Conservation (phyloP, 495 filamentous ascomycete species). For the Podospora tetraspora region DNA sequence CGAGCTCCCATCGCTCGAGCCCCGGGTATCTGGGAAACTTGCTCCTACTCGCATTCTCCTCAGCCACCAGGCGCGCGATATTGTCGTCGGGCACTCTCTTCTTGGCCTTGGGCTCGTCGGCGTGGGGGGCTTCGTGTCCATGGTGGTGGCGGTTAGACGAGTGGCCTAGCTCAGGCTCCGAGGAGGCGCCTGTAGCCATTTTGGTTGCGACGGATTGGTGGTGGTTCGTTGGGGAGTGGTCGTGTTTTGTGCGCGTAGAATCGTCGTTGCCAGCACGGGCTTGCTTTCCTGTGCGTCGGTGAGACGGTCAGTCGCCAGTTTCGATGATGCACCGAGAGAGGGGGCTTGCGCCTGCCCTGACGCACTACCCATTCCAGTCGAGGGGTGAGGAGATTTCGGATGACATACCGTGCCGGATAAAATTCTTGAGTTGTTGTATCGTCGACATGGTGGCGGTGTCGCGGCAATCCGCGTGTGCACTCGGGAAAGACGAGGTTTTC, state of each 20-base stretch:
- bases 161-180: slow-evolving; percentile 25
- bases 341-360: slow-evolving; percentile 1
- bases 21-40: slow-evolving; percentile 91
- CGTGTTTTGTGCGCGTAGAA: slow-evolving; percentile 41
- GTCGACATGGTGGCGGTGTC: slow-evolving; percentile 57
- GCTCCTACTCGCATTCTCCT: slow-evolving; percentile 77
- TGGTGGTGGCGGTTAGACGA: slow-evolving; percentile 12
- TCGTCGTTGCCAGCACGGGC: slow-evolving; percentile 65
- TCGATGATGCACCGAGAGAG: background rate
- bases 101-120: slow-evolving; percentile 35
- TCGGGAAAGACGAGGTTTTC: background rate
- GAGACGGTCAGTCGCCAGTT: slow-evolving; percentile 27
- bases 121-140: slow-evolving; percentile 45
- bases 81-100: slow-evolving; percentile 58
- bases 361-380: background rate
- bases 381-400: background rate
- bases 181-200: slow-evolving; percentile 17
- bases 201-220: slow-evolving; percentile 32
- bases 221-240: slow-evolving; percentile 53
- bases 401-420: slow-evolving; percentile 81
- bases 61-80: slow-evolving; percentile 78
- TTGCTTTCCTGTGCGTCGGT: slow-evolving; percentile 60
- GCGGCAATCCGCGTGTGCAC: background rate
- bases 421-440: slow-evolving; percentile 81
- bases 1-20: slow-evolving; percentile 78